Percentiles rank a stretch among this genome's conserved stretches.
Evolutionary conservation across 1,284 basidiomycete species (phyloP).

Genomic region (Peniophora sp.): DNA sequence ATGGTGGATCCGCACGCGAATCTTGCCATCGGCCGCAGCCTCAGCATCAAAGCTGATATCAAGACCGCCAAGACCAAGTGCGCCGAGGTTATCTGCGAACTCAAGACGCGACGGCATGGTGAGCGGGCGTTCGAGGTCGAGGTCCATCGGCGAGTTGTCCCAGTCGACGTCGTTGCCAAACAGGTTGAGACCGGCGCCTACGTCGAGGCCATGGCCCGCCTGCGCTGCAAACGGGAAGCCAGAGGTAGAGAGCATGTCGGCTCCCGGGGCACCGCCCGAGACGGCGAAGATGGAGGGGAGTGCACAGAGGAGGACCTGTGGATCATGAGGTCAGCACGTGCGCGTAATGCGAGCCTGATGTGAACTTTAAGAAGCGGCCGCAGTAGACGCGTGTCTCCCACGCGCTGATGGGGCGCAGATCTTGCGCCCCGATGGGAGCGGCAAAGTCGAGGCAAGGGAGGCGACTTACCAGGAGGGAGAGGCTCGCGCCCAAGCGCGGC

Average conservation of each 20-base stretch:
- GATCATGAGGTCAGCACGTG: conserved; percentile 10
- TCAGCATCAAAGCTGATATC: conserved; percentile 67
- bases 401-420: background rate
- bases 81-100: conserved; percentile 42
- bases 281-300: conserved; percentile 64
- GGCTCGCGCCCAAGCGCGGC: conserved; percentile 46
- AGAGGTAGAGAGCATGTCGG: too few species aligned
- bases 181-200: conserved; percentile 12
- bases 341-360: conserved; percentile 5
- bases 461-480: conserved; percentile 60
- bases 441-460: conserved; percentile 2
- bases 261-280: conserved; percentile 11
- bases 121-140: conserved; percentile 41
- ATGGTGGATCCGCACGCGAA: conserved; percentile 63
- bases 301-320: conserved; percentile 61
- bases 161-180: conserved; percentile 40
- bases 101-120: conserved; percentile 26
- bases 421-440: background rate
- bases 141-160: conserved; percentile 32
- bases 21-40: conserved; percentile 57
- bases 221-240: too few species aligned
- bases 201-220: too few species aligned
- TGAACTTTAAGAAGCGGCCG: background rate
- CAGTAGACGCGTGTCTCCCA: conserved; percentile 7
- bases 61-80: conserved; percentile 46